Evolutionary conservation across 2,329 filamentous ascomycete species (phyloP), one percentile per base, ranked within the genome.

Genomic region (Trichoderma sp.): DNA sequence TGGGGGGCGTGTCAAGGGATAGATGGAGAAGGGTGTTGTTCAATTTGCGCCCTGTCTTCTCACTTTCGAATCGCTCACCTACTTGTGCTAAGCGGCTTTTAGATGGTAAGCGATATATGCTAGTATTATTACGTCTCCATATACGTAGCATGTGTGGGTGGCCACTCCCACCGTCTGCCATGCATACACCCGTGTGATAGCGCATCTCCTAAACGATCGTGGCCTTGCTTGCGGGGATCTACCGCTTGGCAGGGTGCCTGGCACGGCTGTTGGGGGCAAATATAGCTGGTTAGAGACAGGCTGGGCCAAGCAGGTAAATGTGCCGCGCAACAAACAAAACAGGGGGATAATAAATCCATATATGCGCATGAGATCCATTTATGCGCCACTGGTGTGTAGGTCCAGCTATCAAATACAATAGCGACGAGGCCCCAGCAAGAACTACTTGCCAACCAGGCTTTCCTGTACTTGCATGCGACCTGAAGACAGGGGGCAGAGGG

Each of bases 21-120:
- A 6, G 31, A 65, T 65, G 71, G 72, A 63, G 70, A 33, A 43
- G n/a, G 19, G 67, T 63, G 72, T 70, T 70, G 73, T 63, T 64
- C 63, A 71, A 68, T 57, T 66, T 56, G 40, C 19, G 59, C 56
- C 68, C 29, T 72, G 31, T 59, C 66, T 71, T 70, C 53, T 65
- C 19, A 19, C 37, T 40, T 35, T 35, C 33, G 16, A 43, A 43
- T 43, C 40, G 19, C 40, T 43, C 40, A 43, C 40, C 7, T n/a
- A 43, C 19, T 24, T 13, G 37, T 33, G 31, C 58, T 47, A 31
- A 11, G 27, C 16, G 19, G 21, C 43, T 70, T 71, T 70, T 70
- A 71, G 64, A 43, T 55, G 31, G 31, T 55, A 27, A 59, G 40
- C 68, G 55, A 65, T 56, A 49, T 29, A 27, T 27, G 33, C 52